Base-by-base conservation (phyloP, 176 grass and related monocot genomes). In the Oryza coarctata region DNA sequence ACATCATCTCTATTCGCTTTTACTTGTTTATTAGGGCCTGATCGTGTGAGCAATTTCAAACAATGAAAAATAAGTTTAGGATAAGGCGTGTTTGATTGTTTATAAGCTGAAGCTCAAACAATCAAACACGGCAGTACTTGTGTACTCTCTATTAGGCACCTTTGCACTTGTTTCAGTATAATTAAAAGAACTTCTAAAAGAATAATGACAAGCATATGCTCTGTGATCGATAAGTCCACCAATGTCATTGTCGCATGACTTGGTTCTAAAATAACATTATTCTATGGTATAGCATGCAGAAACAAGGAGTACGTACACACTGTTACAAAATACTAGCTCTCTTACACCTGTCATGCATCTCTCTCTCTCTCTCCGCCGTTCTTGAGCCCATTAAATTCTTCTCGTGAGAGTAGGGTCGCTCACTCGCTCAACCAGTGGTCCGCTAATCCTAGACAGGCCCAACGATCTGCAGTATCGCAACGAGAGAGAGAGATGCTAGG, bases 361-460 rank as follows among this genome's bases (percentile, higher is more conserved):
- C 22, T n/a, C n/a, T n/a, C n/a, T n/a, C n/a, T n/a, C 55, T 60
- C 68, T 52, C 23, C 64, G 50, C 8, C 4, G 68, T 39, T 73
- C 78, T n/a, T 83, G 43, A 22, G 8, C 65, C 70, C 87, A 85
- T 80, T 93, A 72, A 89, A 73, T 91, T 64, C n/a, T 49, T 45
- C 88, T 84, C 79, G 85, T 83, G 85, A 88, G 27, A 27, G 68
- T 74, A 76, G 69, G 63, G 49, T 61, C 75, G 39, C 78, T 68
- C 35, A 33, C 1, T 4, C n/a, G 32, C 32, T 33, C 68, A 18
- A 64, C 40, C 58, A 78, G 61, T 68, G 89, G 75, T 73, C 39
- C 65, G 77, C 76, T 90, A 88, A 90, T 90, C 91, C 82, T 74
- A 82, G 79, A 86, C 91, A 88, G 75, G 73, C 66, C 75, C 81